These are phyloP conservation scores for Tuber magnatum DNA, from an alignment of 495 filamentous ascomycete species.

Conservation along the genomic window DNA sequence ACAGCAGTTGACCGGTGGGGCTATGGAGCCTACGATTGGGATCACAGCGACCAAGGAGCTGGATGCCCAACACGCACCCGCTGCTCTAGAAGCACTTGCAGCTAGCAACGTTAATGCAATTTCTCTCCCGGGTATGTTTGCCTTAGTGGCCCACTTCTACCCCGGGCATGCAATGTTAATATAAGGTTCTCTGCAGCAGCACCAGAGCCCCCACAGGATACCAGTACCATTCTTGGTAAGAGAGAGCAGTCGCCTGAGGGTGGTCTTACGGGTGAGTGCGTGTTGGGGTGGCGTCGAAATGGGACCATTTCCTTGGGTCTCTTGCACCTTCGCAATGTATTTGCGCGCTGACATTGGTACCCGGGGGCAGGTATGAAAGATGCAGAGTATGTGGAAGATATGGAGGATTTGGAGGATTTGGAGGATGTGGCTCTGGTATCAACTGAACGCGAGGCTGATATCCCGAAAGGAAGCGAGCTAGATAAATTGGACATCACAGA, in stretches of 20 bases:
- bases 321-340: neutral
- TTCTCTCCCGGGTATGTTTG: conserved; percentile 17
- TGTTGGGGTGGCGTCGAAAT: conserved; percentile 3
- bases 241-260: conserved; percentile 25
- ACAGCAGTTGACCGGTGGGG: neutral
- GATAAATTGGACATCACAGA: neutral
- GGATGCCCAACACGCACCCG: neutral
- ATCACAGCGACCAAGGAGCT: neutral
- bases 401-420: conserved; percentile 2
- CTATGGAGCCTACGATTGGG: neutral
- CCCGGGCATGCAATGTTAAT: neutral
- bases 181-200: conserved; percentile 5
- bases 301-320: neutral
- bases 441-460: neutral
- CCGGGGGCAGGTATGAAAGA: conserved; percentile 5
- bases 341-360: conserved; percentile 10
- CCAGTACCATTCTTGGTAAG: conserved; percentile 22
- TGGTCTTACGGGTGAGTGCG: conserved; percentile 12
- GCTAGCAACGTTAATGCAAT: conserved; percentile 14
- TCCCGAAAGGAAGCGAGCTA: neutral
- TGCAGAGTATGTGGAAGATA: neutral
- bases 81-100: conserved; percentile 20
- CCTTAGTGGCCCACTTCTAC: neutral
- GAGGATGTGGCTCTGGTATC: neutral
- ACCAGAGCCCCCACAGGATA: conserved; percentile 10